Evolutionary conservation across 306 rosid genomes (phyloP), one percentile per base, ranked within the genome.

Genomic region (Prunus mongolica): DNA sequence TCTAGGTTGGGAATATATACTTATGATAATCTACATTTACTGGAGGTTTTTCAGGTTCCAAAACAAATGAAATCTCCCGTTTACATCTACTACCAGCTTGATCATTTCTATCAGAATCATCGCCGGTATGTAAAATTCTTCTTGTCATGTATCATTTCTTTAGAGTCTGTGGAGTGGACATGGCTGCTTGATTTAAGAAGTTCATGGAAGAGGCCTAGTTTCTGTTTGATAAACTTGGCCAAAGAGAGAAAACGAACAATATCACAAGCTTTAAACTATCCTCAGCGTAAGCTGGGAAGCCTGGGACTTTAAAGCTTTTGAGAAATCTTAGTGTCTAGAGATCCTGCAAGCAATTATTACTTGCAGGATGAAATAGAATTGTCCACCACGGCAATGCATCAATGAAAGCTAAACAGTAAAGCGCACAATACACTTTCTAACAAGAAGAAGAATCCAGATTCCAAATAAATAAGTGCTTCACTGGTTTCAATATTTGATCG

Each of bases 51-150:
- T 82, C 96, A 93, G 98, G 86, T 93, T 67, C 82, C 84, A 55
- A 88, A 79, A 81, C 78, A 67, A 81, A 89, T 93, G 98, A 88
- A 80, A 76, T 82, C 89, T 67, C 97, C 98, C 0, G 72, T 93
- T 45, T 93, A 79, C 75, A 70, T 93, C 83, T 93, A 93, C 85
- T 93, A 93, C 67, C 92, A 93, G 79, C 97, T 93, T 60, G 89
- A 85, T 28, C 85, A 87, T 85, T 91, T 79, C 84, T 88, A 85
- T 83, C 98, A 93, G 85, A 93, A 93, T 83, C 98, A 93, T 84
- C 96, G 98, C 19, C 85, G 96, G 97, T 89, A 83, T 38, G 85
- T 46, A 11, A 41, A 74, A 32, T 30, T 38, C 15, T 67, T 65
- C 71, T 50, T 34, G 72, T 32, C 16, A 3, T 41, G 24, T 55